Evolutionary conservation across 2,329 filamentous ascomycete genomes (phyloP).

Genomic region (Rasamsonia emersonii): DNA sequence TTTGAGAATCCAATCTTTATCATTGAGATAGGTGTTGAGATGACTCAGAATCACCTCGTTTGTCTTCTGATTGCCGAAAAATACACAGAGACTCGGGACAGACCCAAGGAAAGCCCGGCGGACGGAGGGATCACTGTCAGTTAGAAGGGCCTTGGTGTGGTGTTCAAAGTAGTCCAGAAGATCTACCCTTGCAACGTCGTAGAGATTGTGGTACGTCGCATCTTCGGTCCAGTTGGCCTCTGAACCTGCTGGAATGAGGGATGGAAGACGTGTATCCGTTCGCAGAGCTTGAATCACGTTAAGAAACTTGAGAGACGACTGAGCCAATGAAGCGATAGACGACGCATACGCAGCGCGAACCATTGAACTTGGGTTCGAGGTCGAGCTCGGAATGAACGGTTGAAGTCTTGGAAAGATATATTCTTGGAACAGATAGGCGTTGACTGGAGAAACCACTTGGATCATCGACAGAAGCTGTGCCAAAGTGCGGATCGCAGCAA

Average conservation of each 20-base stretch:
- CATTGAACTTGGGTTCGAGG: constrained; percentile 54
- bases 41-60: constrained; percentile 96
- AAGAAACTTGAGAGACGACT: constrained; percentile 74
- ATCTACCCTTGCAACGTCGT: constrained; percentile 77
- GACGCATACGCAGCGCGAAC: constrained; percentile 89
- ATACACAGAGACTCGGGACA: constrained; percentile 84
- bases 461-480: constrained; percentile 85
- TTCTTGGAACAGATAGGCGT: constrained; percentile 59
- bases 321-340: constrained; percentile 79
- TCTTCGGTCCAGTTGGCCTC: constrained; percentile 65
- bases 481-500: constrained; percentile 75
- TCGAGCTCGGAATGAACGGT: constrained; percentile 46
- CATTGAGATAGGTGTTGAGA: constrained; percentile 93
- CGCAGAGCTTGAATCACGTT: constrained; percentile 84
- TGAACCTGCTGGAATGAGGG: constrained; percentile 63
- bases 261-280: constrained; percentile 71
- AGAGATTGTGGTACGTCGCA: constrained; percentile 67
- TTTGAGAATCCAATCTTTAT: constrained; percentile 91
- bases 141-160: constrained; percentile 83
- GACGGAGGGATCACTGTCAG: constrained; percentile 76
- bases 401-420: constrained; percentile 55
- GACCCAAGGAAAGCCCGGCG: constrained; percentile 85
- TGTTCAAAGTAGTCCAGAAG: constrained; percentile 75
- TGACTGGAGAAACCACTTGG: constrained; percentile 70
- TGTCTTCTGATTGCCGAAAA: constrained; percentile 83